A percentile compares a stretch with the other conserved stretches of the same genome.
These are phyloP conservation scores for Adansonia grandidieri DNA, from an alignment of 441 rosid genomes.

Conservation along the genomic window DNA sequence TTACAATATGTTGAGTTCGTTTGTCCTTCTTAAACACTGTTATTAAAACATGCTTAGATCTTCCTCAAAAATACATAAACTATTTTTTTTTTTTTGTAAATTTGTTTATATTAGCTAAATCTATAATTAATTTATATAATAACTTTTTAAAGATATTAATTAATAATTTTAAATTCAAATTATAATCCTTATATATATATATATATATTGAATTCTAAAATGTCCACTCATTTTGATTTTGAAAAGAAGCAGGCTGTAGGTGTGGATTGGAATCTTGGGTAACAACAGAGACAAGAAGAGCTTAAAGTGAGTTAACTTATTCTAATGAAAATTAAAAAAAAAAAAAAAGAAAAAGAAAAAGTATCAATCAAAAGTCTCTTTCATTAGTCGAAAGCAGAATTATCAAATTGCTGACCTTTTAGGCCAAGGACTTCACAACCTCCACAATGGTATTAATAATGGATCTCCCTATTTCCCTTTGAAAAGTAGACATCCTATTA, in stretches of 20 bases:
- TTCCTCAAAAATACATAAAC: too few species aligned
- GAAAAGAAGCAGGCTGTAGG: not conserved
- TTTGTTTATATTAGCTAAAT: not conserved
- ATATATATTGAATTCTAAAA: not conserved
- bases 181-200: too few species aligned
- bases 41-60: too few species aligned
- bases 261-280: not conserved
- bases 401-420: constrained; percentile 32
- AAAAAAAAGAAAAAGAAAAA: not conserved
- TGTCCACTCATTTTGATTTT: not conserved
- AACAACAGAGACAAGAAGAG: not conserved
- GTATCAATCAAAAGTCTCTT: not conserved
- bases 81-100: too few species aligned
- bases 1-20: too few species aligned
- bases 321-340: too few species aligned
- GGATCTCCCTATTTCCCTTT: constrained; percentile 40
- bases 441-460: constrained; percentile 32
- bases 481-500: constrained; percentile 46
- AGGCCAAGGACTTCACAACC: constrained; percentile 33
- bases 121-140: too few species aligned
- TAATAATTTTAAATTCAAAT: too few species aligned
- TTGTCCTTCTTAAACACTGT: too few species aligned
- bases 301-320: not conserved
- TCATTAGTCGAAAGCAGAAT: constrained; percentile 14
- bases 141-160: too few species aligned